Evolutionary conservation across 345 rosid species (phyloP).

Genomic region (Populus pruinosa): DNA sequence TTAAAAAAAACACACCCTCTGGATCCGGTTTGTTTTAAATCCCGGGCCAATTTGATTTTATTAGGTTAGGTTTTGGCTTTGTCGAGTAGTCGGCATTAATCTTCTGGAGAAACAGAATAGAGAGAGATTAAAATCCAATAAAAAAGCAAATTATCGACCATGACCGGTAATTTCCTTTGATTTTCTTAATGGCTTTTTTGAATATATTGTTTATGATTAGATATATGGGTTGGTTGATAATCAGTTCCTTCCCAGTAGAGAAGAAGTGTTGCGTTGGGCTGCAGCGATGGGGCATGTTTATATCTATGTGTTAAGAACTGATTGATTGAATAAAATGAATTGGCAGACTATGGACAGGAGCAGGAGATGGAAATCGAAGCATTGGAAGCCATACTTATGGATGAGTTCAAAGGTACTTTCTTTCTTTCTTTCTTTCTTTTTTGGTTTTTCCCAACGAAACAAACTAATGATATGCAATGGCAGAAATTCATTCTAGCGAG

Average conservation of each 20-base stretch:
- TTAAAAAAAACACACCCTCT: no score
- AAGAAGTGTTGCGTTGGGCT: no score
- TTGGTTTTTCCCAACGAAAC: not conserved
- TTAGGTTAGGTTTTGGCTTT: no score
- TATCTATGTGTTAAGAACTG: no score
- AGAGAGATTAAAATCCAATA: not conserved
- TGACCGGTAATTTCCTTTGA: conserved; percentile 15
- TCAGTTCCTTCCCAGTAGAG: no score
- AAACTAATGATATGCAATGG: not conserved
- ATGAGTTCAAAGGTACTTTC: conserved; percentile 81
- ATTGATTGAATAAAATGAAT: not conserved
- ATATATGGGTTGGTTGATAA: no score
- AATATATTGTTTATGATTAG: no score
- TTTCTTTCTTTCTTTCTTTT: not conserved
- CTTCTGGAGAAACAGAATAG: not conserved
- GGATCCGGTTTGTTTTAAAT: no score
- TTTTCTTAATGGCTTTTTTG: not conserved
- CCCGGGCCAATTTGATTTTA: no score
- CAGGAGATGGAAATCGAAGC: conserved; percentile 99
- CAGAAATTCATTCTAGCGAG: conserved; percentile 88
- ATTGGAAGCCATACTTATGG: conserved; percentile 88
- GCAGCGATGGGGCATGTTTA: no score
- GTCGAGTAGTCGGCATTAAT: no score
- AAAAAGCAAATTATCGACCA: not conserved
- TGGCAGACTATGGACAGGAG: conserved; percentile 70